Percentiles rank a stretch among this genome's conserved stretches.
Conservation (phyloP, 2,329 filamentous ascomycete species). For the Fusarium anthophilum region DNA sequence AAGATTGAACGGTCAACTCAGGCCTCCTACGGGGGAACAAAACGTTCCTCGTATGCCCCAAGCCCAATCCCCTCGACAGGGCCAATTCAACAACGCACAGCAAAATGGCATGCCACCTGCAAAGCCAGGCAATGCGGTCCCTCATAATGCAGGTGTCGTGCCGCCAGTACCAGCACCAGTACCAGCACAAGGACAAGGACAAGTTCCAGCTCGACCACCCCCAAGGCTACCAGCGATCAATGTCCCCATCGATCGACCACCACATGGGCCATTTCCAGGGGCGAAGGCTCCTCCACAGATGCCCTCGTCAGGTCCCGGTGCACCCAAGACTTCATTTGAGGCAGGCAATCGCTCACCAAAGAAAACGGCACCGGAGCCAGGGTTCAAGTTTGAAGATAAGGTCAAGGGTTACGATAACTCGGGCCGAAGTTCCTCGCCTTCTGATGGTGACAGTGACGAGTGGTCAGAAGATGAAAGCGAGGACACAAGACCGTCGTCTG, state of each 20-base stretch:
- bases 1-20: slow-evolving; percentile 4
- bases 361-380: not conserved
- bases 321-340: not conserved
- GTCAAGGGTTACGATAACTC: slow-evolving; percentile 3
- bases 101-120: not conserved
- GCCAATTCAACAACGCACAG: not conserved
- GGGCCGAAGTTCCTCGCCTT: slow-evolving; percentile 17
- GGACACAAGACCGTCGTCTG: slow-evolving; percentile 25
- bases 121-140: not conserved
- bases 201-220: not conserved
- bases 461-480: slow-evolving; percentile 26
- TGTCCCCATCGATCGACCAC: slow-evolving; percentile 7
- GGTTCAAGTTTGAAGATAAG: not conserved
- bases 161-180: not conserved
- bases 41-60: not conserved
- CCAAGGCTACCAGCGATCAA: not conserved
- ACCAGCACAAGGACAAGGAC: not conserved
- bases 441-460: not conserved
- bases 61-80: not conserved
- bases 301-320: not conserved
- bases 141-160: not conserved
- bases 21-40: not conserved
- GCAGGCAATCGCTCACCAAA: not conserved
- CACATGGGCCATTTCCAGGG: not conserved
- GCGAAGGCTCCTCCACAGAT: not conserved